Evolutionary conservation across 441 rosid species (phyloP).

Genomic region (Populus hybrid): DNA sequence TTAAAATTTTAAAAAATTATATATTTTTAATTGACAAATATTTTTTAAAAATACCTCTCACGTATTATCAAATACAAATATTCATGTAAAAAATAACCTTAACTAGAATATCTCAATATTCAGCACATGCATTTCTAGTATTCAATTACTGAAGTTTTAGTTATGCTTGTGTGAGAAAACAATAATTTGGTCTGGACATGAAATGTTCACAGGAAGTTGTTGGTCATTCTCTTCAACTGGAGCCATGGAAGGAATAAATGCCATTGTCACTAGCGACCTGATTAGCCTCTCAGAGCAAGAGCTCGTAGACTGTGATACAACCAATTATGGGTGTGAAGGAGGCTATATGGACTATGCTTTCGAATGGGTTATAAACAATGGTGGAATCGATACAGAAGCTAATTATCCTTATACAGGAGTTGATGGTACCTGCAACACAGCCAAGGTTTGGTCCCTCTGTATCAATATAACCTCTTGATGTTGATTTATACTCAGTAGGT

Average conservation of each 20-base stretch:
- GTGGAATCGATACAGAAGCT: constrained; percentile 56
- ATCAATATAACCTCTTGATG: neutral
- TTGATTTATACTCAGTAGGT: neutral
- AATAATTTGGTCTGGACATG: neutral
- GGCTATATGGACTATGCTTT: constrained; percentile 78
- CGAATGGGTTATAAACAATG: constrained; percentile 62
- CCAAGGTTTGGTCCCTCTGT: constrained; percentile 39
- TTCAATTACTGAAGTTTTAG: no score
- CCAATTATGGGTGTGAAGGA: constrained; percentile 61
- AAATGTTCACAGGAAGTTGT: constrained; percentile 52
- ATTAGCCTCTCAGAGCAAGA: constrained; percentile 70
- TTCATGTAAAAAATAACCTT: no score
- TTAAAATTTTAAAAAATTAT: no score
- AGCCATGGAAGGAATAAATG: constrained; percentile 64
- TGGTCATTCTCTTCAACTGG: constrained; percentile 76
- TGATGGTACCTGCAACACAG: constrained; percentile 48
- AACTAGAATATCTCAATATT: no score
- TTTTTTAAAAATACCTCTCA: no score
- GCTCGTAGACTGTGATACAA: constrained; percentile 60
- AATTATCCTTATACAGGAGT: constrained; percentile 53
- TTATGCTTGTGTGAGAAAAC: neutral
- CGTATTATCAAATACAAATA: no score
- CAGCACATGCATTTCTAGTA: no score
- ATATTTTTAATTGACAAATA: no score
- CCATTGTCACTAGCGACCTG: constrained; percentile 48